Conservation (phyloP, 2,329 filamentous ascomycete genomes). For the Dactylellina leptospora region DNA sequence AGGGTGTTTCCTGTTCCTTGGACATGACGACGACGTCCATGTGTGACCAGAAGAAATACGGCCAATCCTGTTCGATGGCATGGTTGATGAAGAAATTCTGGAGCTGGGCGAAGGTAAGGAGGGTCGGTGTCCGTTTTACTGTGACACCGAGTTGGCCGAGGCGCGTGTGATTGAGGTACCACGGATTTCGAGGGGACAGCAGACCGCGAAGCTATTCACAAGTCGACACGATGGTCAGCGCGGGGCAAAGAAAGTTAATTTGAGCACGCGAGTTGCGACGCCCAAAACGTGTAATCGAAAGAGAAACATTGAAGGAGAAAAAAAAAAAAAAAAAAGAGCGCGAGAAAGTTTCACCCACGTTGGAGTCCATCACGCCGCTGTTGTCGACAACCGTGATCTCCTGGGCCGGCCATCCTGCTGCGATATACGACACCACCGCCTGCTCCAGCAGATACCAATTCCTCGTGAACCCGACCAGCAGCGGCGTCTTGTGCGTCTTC, state of each 20-base stretch:
- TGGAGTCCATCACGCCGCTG: conserved; percentile 67
- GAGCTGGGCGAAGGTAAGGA: conserved; percentile 67
- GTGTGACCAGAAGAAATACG: conserved; percentile 68
- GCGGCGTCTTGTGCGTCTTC: conserved; percentile 61
- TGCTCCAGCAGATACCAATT: conserved; percentile 69
- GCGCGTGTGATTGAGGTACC: conserved; percentile 67
- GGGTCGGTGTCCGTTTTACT: conserved; percentile 65
- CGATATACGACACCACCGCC: conserved; percentile 68
- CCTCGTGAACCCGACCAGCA: conserved; percentile 70
- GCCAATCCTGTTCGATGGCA: conserved; percentile 63
- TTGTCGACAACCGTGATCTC: conserved; percentile 71
- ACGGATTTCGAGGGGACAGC: conserved; percentile 67
- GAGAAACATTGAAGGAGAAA: no score
- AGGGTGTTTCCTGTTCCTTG: conserved; percentile 50
- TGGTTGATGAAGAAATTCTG: conserved; percentile 67
- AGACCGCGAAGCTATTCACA: conserved; percentile 58
- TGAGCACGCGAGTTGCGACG: not conserved
- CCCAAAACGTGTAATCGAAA: no score
- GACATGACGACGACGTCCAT: conserved; percentile 66
- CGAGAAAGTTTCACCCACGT: conserved; percentile 57
- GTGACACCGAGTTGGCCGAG: conserved; percentile 65
- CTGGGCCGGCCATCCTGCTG: conserved; percentile 68
- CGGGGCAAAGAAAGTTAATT: no score
- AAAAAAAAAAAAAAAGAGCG: not conserved
- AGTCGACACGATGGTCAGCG: conserved; percentile 6